These are phyloP conservation scores for Penicillium polonicum DNA, from an alignment of 2,329 filamentous ascomycete genomes.

Conservation along the genomic window DNA sequence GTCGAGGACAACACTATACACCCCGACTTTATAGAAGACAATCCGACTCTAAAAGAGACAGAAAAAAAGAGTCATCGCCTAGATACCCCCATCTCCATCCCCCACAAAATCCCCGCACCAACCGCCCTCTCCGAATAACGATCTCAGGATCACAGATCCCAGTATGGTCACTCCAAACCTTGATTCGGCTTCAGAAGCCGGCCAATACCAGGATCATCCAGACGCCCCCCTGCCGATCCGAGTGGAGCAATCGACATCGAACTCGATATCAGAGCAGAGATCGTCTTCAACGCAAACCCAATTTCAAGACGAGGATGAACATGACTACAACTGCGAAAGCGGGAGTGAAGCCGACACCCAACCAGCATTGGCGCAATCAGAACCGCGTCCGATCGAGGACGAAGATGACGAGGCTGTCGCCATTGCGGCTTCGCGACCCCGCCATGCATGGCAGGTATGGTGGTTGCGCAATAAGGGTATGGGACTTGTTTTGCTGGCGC, in stretches of 20 bases:
- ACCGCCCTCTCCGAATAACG: conserved; percentile 2
- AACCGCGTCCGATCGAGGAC: conserved; percentile 19
- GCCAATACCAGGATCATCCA: conserved; percentile 14
- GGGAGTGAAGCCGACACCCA: not conserved
- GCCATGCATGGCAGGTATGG: conserved; percentile 29
- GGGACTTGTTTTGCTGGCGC: conserved; percentile 68
- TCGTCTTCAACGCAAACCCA: not conserved
- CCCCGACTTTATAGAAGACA: not conserved
- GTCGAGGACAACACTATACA: not conserved
- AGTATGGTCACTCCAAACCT: not conserved
- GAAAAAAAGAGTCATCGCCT: not conserved
- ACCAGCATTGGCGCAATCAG: conserved; percentile 15
- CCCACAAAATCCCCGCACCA: conserved; percentile 8
- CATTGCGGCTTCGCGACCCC: conserved; percentile 15
- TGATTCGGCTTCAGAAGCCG: not conserved
- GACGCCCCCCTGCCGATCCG: conserved; percentile 19
- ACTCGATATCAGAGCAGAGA: not conserved
- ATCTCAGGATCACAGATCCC: not conserved
- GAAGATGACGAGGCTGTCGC: not conserved
- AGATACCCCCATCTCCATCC: not conserved
- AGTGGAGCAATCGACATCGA: not conserved
- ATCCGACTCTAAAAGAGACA: not conserved
- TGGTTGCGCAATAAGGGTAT: conserved; percentile 71
- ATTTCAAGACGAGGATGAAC: not conserved
- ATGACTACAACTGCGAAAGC: conserved; percentile 3